A percentile compares a stretch with the other conserved stretches of the same genome.
Evolutionary conservation across 179 eudicot species (phyloP).

Genomic region (Heliamphora pulchella): DNA sequence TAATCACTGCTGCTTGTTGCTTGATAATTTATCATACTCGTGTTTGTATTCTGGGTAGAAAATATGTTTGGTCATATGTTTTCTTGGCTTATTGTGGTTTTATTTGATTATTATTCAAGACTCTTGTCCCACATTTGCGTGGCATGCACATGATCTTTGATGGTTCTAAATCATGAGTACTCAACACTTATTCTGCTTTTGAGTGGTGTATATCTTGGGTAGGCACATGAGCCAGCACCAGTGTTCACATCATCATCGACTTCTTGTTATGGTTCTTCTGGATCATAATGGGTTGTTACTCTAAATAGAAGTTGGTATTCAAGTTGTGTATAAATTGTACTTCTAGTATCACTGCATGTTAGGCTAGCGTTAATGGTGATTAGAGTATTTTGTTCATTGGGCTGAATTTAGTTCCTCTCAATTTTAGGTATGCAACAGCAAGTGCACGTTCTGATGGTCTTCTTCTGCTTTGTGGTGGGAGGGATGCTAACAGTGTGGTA

Average conservation of each 20-base stretch:
- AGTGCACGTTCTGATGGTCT: constrained; percentile 99
- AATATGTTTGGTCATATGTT: background rate
- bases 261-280: constrained; percentile 3
- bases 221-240: background rate
- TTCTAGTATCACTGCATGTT: background rate
- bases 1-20: background rate
- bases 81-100: background rate
- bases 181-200: background rate
- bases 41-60: too few species aligned
- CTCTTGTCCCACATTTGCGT: background rate
- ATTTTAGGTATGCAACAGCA: constrained; percentile 92
- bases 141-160: background rate
- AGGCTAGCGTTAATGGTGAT: background rate
- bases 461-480: constrained; percentile 96
- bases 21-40: background rate
- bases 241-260: background rate
- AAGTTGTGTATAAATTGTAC: background rate
- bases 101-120: background rate
- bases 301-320: background rate
- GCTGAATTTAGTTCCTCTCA: background rate
- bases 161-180: background rate
- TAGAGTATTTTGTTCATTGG: constrained; percentile 7
- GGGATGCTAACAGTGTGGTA: constrained; percentile 98
- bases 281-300: background rate
- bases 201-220: background rate